Conservation (phyloP, 164 flowering plant species). For the Annona cherimola region DNA sequence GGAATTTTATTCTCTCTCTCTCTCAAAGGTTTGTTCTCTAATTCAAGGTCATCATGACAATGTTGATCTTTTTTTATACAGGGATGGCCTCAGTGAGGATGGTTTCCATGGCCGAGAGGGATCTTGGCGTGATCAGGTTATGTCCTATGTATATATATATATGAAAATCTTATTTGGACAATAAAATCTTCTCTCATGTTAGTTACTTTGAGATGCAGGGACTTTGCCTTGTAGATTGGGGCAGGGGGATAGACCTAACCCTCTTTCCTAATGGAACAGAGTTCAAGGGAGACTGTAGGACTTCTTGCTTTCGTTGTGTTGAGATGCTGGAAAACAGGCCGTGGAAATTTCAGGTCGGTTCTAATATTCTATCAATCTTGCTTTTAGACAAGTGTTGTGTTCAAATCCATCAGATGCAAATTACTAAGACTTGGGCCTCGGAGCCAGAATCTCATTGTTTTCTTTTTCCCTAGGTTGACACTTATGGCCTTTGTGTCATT, state of each 20-base stretch:
- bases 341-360: constrained; percentile 79
- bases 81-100: constrained; percentile 57
- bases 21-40: too few relatives aligned
- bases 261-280: constrained; percentile 60
- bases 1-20: too few relatives aligned
- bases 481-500: constrained; percentile 79
- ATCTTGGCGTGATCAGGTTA: constrained; percentile 86
- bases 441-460: background rate
- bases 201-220: constrained; percentile 47
- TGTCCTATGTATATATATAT: background rate
- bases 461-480: constrained; percentile 56
- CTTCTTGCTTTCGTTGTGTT: constrained; percentile 84
- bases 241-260: constrained; percentile 76
- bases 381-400: background rate
- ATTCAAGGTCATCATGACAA: too few relatives aligned
- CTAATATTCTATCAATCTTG: background rate
- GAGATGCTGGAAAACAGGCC: constrained; percentile 86
- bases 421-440: background rate
- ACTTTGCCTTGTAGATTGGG: constrained; percentile 98
- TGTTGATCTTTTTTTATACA: constrained; percentile 17
- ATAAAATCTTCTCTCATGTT: background rate
- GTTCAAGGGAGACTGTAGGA: constrained; percentile 75
- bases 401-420: background rate
- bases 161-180: background rate
- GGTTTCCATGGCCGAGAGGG: constrained; percentile 49